Evolutionary conservation across 306 rosid genomes (phyloP), one percentile per base, ranked within the genome.

Genomic region (Heteromeles arbutifolia): DNA sequence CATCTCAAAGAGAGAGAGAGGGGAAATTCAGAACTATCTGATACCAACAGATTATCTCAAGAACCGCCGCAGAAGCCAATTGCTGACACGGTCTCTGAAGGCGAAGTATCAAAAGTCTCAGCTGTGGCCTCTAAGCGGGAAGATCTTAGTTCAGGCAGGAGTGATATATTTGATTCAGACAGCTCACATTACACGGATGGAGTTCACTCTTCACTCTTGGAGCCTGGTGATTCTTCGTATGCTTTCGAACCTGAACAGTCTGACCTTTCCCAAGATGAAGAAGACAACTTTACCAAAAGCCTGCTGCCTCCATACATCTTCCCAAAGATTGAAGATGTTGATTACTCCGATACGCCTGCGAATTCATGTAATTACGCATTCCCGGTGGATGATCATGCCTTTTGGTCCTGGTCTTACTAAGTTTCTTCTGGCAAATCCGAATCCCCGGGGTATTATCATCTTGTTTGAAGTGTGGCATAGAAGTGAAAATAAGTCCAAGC

Each of bases 221-320:
- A 85, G 37, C 73, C 74, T 13, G 83, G 84, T 31, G 97, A 88
- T 74, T 88, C 93, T 29, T 88, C 97, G 1, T 74, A 88, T 75
- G 88, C 61, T 0, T 86, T 86, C 37, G 93, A 90, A 57, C 79
- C 85, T 24, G 93, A 90, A 17, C 95, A 89, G 65, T 93, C 95
- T 0, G 98, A 93, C 59, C 50, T 79, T 34, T 91, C 97, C 58
- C 96, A 93, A 44, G 98, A 91, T 25, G 97, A 91, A 79, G 93
- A 89, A 59, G 97, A 88, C 25, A 89, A 85, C 83, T 37, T 81
- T 22, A 86, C 74, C 83, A 81, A 72, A 29, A 76, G 13, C 79
- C 75, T 88, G 5, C 85, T 89, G 75, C 92, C 87, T 70, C 48
- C 87, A 0, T 85, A 80, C 82, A 67, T 85, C 82, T 89, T 91